Evolutionary conservation across 2,329 filamentous ascomycete species (phyloP).

Genomic region (Epichloe uncinata): DNA sequence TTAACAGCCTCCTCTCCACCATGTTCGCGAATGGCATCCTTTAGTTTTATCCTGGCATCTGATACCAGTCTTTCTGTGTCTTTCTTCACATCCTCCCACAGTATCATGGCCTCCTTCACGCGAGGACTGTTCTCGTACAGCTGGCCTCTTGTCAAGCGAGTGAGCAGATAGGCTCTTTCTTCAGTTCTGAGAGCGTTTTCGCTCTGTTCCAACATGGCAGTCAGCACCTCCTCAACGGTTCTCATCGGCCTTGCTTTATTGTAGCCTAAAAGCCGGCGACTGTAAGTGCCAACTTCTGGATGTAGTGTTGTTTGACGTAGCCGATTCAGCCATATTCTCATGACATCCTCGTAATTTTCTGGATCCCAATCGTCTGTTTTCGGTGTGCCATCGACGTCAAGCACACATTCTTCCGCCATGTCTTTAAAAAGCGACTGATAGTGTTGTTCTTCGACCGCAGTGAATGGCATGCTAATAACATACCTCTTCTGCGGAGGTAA

Average conservation of each 20-base stretch:
- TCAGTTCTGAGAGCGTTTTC: slow-evolving; percentile 53
- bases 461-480: slow-evolving; percentile 83
- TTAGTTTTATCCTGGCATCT: slow-evolving; percentile 51
- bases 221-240: slow-evolving; percentile 75
- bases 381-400: slow-evolving; percentile 53
- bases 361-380: slow-evolving; percentile 49
- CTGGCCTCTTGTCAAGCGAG: slow-evolving; percentile 58
- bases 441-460: slow-evolving; percentile 79
- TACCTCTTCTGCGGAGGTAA: slow-evolving; percentile 75
- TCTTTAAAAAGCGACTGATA: slow-evolving; percentile 64
- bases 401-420: slow-evolving; percentile 56
- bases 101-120: slow-evolving; percentile 50
- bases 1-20: slow-evolving; percentile 1
- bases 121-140: slow-evolving; percentile 62
- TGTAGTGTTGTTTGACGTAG: slow-evolving; percentile 77
- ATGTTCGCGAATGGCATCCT: slow-evolving; percentile 29
- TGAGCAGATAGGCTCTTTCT: slow-evolving; percentile 51
- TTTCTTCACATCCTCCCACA: slow-evolving; percentile 49
- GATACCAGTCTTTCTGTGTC: slow-evolving; percentile 40
- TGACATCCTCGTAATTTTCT: slow-evolving; percentile 50
- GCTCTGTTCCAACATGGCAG: slow-evolving; percentile 82
- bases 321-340: slow-evolving; percentile 67
- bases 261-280: slow-evolving; percentile 49
- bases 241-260: slow-evolving; percentile 54
- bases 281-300: slow-evolving; percentile 64